phyloP scores from a whole-genome alignment of 164 flowering plant genomes.

The Annona squamosa region DNA sequence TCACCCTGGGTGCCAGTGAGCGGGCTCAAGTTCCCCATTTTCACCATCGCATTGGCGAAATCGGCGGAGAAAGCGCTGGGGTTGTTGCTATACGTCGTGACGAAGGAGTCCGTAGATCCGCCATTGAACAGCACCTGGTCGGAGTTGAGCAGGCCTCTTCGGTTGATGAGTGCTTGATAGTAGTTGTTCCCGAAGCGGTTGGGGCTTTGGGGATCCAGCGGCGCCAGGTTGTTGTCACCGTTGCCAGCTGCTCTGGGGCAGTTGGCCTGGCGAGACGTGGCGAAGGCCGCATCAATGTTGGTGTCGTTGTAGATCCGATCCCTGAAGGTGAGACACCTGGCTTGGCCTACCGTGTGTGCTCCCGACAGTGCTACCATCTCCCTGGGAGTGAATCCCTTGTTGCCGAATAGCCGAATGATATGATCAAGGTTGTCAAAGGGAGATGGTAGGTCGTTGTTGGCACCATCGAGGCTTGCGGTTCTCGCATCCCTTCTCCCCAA shows the following conservation, averaged over 20 bases:
- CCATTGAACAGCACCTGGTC: constrained; percentile 2
- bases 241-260: neutral
- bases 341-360: neutral
- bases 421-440: neutral
- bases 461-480: neutral
- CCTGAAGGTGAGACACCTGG: neutral
- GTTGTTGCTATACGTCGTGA: neutral
- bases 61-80: neutral
- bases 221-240: neutral
- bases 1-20: constrained; percentile 3
- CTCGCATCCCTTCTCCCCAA: constrained; percentile 33
- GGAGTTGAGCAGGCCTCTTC: neutral
- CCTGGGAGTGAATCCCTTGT: neutral
- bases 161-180: neutral
- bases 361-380: constrained; percentile 1
- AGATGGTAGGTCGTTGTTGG: neutral
- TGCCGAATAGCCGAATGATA: neutral
- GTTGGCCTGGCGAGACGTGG: neutral
- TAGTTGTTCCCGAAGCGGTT: constrained; percentile 1
- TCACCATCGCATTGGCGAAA: constrained; percentile 4
- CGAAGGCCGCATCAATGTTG: constrained; percentile 1
- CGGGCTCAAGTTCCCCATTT: constrained; percentile 5
- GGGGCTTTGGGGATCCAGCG: neutral
- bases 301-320: neutral
- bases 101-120: neutral